Percentiles rank a stretch among this genome's conserved stretches.
These are phyloP conservation scores for Phylloboletellus chloephorus DNA, from an alignment of 1,284 basidiomycete species.

Conservation along the genomic window DNA sequence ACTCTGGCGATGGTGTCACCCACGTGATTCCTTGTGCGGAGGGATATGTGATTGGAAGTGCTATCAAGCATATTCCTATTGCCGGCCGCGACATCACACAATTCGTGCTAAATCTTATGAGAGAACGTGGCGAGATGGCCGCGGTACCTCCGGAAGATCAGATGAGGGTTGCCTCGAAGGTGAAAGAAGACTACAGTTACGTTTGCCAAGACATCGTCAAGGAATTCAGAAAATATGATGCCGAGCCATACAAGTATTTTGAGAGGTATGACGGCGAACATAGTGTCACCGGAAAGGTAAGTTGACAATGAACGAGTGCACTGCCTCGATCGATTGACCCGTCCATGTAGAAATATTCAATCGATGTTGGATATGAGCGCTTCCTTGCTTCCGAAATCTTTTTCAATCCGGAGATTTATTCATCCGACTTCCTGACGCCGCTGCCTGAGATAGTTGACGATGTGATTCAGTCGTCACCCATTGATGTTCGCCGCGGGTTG, in stretches of 20 bases:
- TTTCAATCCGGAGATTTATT: slow-evolving; percentile 99
- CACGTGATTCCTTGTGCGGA: slow-evolving; percentile 96
- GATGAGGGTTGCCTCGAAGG: slow-evolving; percentile 84
- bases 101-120: slow-evolving; percentile 94
- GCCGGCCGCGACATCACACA: slow-evolving; percentile 96
- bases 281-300: slow-evolving; percentile 84
- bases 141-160: slow-evolving; percentile 96
- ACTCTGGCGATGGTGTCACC: slow-evolving; percentile 98
- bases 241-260: slow-evolving; percentile 95
- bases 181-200: slow-evolving; percentile 99
- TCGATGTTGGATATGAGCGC: slow-evolving; percentile 97
- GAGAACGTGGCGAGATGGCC: slow-evolving; percentile 91
- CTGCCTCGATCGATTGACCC: not conserved
- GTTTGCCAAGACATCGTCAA: slow-evolving; percentile 99
- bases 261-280: slow-evolving; percentile 92
- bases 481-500: slow-evolving; percentile 88
- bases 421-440: slow-evolving; percentile 96
- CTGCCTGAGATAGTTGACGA: slow-evolving; percentile 95
- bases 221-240: slow-evolving; percentile 97
- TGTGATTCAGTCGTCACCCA: slow-evolving; percentile 94
- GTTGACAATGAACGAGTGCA: slow-evolving; percentile 20
- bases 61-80: slow-evolving; percentile 99
- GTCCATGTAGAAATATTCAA: slow-evolving; percentile 66
- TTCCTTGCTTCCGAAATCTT: slow-evolving; percentile 99
- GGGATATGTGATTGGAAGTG: slow-evolving; percentile 98